These are phyloP conservation scores for Isoetes engelmannii DNA, from an alignment of 83 land plant genomes.

Conservation along the genomic window DNA sequence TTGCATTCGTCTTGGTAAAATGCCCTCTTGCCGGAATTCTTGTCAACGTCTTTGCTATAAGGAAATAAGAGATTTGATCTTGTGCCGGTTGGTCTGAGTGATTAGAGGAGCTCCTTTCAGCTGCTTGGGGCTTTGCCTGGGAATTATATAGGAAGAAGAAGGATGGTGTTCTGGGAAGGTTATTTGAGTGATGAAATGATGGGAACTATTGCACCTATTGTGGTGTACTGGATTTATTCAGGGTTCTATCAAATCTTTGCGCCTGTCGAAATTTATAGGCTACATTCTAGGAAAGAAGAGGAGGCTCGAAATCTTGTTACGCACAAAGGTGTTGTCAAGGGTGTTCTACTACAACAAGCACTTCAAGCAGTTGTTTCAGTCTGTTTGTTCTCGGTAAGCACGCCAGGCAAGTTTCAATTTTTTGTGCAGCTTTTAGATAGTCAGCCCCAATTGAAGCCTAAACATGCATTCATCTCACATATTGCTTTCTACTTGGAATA, in stretches of 20 bases:
- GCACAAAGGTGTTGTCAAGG: constrained; percentile 42
- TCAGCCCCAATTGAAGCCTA: too few relatives aligned
- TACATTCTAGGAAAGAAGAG: constrained; percentile 63
- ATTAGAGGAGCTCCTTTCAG: too few relatives aligned
- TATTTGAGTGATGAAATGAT: constrained; percentile 60
- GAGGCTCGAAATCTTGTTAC: constrained; percentile 51
- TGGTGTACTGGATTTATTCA: constrained; percentile 68
- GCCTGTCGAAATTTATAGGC: constrained; percentile 48
- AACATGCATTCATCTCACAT: too few relatives aligned
- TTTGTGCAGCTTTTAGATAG: too few relatives aligned
- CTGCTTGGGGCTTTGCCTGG: too few relatives aligned
- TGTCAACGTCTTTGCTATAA: too few relatives aligned
- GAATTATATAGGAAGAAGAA: too few relatives aligned
- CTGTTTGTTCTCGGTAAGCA: constrained; percentile 39
- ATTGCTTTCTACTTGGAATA: too few relatives aligned
- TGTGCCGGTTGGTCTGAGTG: too few relatives aligned
- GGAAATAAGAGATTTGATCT: too few relatives aligned
- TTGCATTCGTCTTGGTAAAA: too few relatives aligned
- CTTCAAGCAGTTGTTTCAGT: constrained; percentile 56
- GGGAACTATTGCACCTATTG: constrained; percentile 66
- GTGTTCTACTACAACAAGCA: constrained; percentile 66
- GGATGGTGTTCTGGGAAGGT: constrained; percentile 60
- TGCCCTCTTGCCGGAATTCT: too few relatives aligned
- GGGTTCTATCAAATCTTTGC: constrained; percentile 55
- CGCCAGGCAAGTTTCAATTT: not conserved